A percentile compares a stretch with the other conserved stretches of the same genome.
Conservation (phyloP, 306 rosid genomes). For the Cicer bijugum region DNA sequence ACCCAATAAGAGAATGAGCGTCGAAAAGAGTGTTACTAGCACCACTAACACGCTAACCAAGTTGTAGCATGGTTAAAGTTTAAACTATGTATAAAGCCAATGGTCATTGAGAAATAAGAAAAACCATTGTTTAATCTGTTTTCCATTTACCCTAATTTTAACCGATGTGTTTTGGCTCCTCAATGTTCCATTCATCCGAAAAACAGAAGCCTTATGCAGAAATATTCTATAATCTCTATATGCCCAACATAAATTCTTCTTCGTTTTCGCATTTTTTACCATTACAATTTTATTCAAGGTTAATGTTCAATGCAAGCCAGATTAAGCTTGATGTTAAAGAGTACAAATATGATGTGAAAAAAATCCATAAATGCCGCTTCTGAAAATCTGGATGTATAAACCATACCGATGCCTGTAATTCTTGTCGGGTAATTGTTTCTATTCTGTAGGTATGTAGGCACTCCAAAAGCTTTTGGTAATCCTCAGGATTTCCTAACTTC, state of each 20-base stretch:
- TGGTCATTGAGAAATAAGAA: slow-evolving; percentile 19
- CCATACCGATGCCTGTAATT: slow-evolving; percentile 85
- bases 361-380: slow-evolving; percentile 33
- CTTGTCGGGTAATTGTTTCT: slow-evolving; percentile 86
- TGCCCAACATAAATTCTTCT: background rate
- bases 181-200: no score
- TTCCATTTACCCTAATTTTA: background rate
- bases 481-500: slow-evolving; percentile 71
- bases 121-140: slow-evolving; percentile 1
- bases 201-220: no score
- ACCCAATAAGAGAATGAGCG: no score
- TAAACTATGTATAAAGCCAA: background rate
- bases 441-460: slow-evolving; percentile 93
- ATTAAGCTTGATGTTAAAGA: background rate
- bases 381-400: slow-evolving; percentile 17
- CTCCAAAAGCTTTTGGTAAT: slow-evolving; percentile 94
- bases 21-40: no score
- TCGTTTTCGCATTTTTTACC: slow-evolving; percentile 5
- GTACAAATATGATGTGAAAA: background rate
- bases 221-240: background rate
- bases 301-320: background rate
- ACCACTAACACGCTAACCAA: background rate
- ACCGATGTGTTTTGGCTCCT: no score
- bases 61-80: background rate
- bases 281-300: background rate